Base-by-base conservation (phyloP, 2,329 filamentous ascomycete genomes). In the Alternaria panax region DNA sequence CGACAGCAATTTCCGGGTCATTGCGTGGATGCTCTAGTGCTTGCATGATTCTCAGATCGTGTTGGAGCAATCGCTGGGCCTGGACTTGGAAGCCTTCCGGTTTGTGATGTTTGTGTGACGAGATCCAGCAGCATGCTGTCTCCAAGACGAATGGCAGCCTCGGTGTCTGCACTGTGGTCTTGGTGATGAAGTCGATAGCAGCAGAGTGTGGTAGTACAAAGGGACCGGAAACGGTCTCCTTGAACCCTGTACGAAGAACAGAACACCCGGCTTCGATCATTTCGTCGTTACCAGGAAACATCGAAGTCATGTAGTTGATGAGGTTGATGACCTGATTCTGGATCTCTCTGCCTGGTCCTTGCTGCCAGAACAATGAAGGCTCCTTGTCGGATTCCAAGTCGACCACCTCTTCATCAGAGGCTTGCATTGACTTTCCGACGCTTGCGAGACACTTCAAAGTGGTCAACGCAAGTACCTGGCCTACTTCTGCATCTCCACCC, bases 161-260 rank as follows among this genome's bases (percentile, higher is more conserved):
- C 12, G 89, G 88, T 9, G 86, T 90, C n/a, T 85, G 79, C 36
- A 85, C 78, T 1, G 79, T 81, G 22, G 88, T 85, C 51, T 84
- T 85, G 4, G 85, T 82, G 46, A 95, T 82, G 72, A 91, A 90
- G 41, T 87, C 82, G 11, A 88, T 86, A n/a, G 91, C 86, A 63
- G 87, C 83, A 0, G 84, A 80, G 0, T 90, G 83, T 3, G 89
- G 85, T 60, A 96, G 87, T 8, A 93, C 91, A 68, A 95, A 94
- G 1, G 91, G 90, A 0, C 92, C 92, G 3, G 90, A 86, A 25
- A 88, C 85, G 0, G 83, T 85, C 75, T 96, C 92, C 1, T 88
- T 88, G 70, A 93, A 93, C 0, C 92, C 92, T 20, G 88, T 86
- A 40, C 88, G 87, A 50, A 94, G 83, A 47, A 93, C 86, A 57